A percentile compares a stretch with the other conserved stretches of the same genome.
phyloP scores from a whole-genome alignment of 2,329 filamentous ascomycete genomes.

The Lachnellula arida region DNA sequence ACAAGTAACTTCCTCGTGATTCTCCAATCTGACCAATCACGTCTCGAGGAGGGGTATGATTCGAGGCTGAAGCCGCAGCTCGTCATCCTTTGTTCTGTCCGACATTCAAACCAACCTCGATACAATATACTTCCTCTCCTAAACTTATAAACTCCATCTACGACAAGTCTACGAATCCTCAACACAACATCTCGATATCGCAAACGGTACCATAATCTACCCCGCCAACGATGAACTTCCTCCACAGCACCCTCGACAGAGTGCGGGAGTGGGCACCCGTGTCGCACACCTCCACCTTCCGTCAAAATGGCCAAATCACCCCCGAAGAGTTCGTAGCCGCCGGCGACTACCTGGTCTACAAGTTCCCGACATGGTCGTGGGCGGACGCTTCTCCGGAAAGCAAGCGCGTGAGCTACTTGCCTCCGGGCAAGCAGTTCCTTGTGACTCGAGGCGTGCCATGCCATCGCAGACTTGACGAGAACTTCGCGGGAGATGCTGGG shows the following conservation, averaged over 20 bases:
- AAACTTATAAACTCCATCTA: background rate
- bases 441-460: slow-evolving; percentile 94
- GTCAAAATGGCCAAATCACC: slow-evolving; percentile 89
- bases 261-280: slow-evolving; percentile 91
- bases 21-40: background rate
- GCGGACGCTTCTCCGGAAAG: slow-evolving; percentile 77
- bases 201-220: background rate
- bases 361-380: slow-evolving; percentile 99
- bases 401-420: slow-evolving; percentile 76
- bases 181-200: background rate
- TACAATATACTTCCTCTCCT: background rate
- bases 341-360: slow-evolving; percentile 97
- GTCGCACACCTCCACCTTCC: slow-evolving; percentile 87
- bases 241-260: slow-evolving; percentile 88
- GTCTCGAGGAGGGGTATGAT: background rate
- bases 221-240: slow-evolving; percentile 66
- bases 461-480: slow-evolving; percentile 83
- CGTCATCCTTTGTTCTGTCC: background rate
- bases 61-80: background rate
- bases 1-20: background rate
- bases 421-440: slow-evolving; percentile 87
- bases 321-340: slow-evolving; percentile 95
- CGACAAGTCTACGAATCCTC: background rate
- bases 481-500: slow-evolving; percentile 85
- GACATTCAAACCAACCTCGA: background rate